Evolutionary conservation across 164 flowering plant species (phyloP).

Genomic region (Nymphaea colorata): DNA sequence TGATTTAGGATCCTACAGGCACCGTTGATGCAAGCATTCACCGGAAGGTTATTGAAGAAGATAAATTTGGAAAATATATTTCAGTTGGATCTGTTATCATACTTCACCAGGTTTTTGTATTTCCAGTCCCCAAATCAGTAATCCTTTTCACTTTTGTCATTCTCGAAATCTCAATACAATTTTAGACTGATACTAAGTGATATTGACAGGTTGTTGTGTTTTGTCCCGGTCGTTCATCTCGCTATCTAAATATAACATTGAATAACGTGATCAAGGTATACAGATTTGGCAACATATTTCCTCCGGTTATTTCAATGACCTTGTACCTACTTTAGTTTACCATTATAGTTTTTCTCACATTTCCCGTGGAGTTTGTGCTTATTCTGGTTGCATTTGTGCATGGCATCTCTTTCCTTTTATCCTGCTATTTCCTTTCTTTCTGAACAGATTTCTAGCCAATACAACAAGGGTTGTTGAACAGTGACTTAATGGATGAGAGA

Average conservation of each 20-base stretch:
- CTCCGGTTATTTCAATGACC: not conserved
- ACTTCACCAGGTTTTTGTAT: constrained; percentile 44
- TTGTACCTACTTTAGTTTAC: not conserved
- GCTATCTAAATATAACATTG: constrained; percentile 45
- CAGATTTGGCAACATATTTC: not conserved
- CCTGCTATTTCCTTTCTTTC: too few relatives aligned
- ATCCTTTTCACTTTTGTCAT: not conserved
- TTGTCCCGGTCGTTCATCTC: constrained; percentile 32
- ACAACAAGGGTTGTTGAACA: too few relatives aligned
- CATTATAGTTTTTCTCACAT: too few relatives aligned
- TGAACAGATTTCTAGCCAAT: too few relatives aligned
- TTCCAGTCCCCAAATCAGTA: not conserved
- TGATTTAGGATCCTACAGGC: constrained; percentile 62
- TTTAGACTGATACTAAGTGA: not conserved
- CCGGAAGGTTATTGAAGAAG: constrained; percentile 38
- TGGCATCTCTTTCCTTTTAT: too few relatives aligned
- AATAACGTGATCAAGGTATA: constrained; percentile 48
- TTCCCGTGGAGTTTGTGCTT: too few relatives aligned
- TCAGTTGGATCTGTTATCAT: constrained; percentile 51
- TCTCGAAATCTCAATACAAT: not conserved
- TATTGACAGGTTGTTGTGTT: constrained; percentile 43
- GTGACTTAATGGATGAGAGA: too few relatives aligned
- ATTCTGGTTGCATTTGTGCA: too few relatives aligned
- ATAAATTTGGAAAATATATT: constrained; percentile 32
- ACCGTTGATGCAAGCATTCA: constrained; percentile 57